A percentile compares a stretch with the other conserved stretches of the same genome.
phyloP scores from a whole-genome alignment of 139 green algal genomes.

The Picochlorum sp. region DNA sequence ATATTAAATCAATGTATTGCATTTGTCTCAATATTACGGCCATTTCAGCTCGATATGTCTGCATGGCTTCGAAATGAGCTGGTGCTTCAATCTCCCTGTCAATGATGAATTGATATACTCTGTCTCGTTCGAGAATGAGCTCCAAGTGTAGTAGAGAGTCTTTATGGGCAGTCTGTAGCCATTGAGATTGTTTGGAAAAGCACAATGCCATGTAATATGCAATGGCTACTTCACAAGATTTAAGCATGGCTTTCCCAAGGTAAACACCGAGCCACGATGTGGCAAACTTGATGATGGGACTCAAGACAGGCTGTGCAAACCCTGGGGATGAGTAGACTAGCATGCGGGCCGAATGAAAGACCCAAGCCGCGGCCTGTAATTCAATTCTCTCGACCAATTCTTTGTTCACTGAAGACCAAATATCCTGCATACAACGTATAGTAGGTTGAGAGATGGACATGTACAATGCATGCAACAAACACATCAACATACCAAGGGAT shows the following conservation, averaged over 20 bases:
- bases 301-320: not conserved
- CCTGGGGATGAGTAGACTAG: not conserved
- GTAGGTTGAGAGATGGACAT: too few relatives aligned
- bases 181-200: constrained; percentile 45
- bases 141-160: constrained; percentile 22
- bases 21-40: constrained; percentile 69
- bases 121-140: constrained; percentile 25
- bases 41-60: constrained; percentile 75
- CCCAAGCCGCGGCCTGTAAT: not conserved
- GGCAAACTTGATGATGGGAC: not conserved
- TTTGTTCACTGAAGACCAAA: not conserved
- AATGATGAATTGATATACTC: constrained; percentile 52
- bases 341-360: not conserved
- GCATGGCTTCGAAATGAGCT: constrained; percentile 71
- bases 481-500: not conserved
- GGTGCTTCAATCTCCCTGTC: constrained; percentile 78
- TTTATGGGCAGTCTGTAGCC: constrained; percentile 18
- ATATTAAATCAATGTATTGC: constrained; percentile 64
- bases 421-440: not conserved
- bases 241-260: constrained; percentile 43
- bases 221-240: constrained; percentile 62
- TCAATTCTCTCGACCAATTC: not conserved
- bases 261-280: constrained; percentile 24
- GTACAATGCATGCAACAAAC: too few relatives aligned
- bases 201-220: constrained; percentile 71